Evolutionary conservation across 495 filamentous ascomycete species (phyloP).

Genomic region (Penicillium soppii): DNA sequence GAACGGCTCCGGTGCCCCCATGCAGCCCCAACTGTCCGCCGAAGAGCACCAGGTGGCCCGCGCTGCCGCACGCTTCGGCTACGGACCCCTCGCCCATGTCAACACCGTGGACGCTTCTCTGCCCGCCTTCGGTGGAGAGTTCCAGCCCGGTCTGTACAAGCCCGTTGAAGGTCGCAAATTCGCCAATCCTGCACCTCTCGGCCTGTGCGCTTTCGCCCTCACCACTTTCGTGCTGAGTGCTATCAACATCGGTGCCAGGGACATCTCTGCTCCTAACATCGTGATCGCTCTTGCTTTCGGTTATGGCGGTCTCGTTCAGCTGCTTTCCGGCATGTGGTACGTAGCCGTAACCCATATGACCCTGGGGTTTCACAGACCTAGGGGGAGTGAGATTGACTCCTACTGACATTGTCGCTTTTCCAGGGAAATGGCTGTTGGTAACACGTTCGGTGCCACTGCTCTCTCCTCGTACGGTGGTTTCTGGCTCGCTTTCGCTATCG

Average conservation of each 20-base stretch:
- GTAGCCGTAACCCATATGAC: constrained; percentile 33
- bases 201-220: constrained; percentile 86
- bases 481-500: constrained; percentile 90
- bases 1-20: constrained; percentile 16
- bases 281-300: constrained; percentile 70
- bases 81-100: constrained; percentile 67
- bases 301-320: constrained; percentile 87
- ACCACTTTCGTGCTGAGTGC: constrained; percentile 91
- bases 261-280: constrained; percentile 61
- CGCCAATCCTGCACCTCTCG: constrained; percentile 84
- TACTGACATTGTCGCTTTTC: neutral
- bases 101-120: constrained; percentile 62
- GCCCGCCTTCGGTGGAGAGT: constrained; percentile 90
- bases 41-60: constrained; percentile 48
- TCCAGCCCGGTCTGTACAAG: constrained; percentile 91
- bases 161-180: constrained; percentile 75
- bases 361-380: neutral
- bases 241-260: constrained; percentile 73
- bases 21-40: constrained; percentile 39
- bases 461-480: constrained; percentile 97
- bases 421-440: constrained; percentile 98
- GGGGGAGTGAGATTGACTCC: neutral
- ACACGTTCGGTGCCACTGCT: constrained; percentile 97
- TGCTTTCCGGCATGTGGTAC: constrained; percentile 97
- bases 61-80: constrained; percentile 51